Conservation (phyloP, 1,284 basidiomycete genomes). For the Rhodotorula mucilaginosa region DNA sequence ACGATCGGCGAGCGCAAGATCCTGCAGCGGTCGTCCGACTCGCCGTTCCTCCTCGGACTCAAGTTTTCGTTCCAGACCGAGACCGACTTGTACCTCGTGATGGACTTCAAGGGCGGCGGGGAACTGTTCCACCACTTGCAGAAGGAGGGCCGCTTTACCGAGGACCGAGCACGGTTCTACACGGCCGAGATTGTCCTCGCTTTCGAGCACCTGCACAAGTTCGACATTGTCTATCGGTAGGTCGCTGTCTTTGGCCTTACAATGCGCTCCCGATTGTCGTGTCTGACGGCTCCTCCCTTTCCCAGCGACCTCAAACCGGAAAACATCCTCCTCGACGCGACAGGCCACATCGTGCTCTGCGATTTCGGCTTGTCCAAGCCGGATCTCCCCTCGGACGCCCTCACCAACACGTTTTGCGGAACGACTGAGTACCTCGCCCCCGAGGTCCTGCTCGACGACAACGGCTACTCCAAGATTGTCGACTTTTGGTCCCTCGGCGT, state of each 20-base stretch:
- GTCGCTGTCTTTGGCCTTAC: constrained; percentile 44
- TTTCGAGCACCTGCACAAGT: constrained; percentile 93
- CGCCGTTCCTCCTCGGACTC: constrained; percentile 95
- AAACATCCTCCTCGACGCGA: constrained; percentile 94
- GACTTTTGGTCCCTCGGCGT: constrained; percentile 80
- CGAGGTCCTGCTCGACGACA: constrained; percentile 97
- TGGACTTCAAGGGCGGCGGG: constrained; percentile 98
- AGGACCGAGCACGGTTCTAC: constrained; percentile 91
- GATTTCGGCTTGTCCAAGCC: constrained; percentile 98
- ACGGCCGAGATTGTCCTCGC: constrained; percentile 91
- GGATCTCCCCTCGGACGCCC: constrained; percentile 85
- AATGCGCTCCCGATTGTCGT: background rate
- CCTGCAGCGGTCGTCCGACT: constrained; percentile 87
- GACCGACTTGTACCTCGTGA: constrained; percentile 91
- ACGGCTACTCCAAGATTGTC: constrained; percentile 96
- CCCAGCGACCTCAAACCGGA: constrained; percentile 88
- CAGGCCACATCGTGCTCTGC: constrained; percentile 92
- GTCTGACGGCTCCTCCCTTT: background rate
- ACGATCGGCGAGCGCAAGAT: constrained; percentile 99
- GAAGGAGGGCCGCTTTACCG: constrained; percentile 85
- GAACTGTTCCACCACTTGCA: constrained; percentile 98
- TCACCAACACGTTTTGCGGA: constrained; percentile 69
- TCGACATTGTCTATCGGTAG: constrained; percentile 90
- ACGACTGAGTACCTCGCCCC: constrained; percentile 79
- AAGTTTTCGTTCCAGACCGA: constrained; percentile 99